Conservation (phyloP, 495 filamentous ascomycete species). For the Podospora appendiculata region DNA sequence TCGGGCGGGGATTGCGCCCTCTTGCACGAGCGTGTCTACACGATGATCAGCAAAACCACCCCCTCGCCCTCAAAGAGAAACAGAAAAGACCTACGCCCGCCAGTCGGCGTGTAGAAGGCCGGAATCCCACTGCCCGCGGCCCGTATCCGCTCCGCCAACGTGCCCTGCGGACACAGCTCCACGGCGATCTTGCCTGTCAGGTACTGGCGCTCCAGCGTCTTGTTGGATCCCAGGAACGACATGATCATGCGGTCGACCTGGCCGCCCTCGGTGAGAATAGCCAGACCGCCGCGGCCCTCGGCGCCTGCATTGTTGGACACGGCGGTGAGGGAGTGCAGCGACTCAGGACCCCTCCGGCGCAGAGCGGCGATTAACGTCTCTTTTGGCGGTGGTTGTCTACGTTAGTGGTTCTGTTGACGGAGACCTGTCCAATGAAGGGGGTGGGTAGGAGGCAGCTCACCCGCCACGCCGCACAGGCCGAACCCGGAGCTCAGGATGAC, state of each 20-base stretch:
- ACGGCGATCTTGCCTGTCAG: conserved; percentile 53
- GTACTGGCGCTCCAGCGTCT: conserved; percentile 56
- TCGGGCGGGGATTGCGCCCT: conserved; percentile 50
- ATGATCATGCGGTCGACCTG: conserved; percentile 54
- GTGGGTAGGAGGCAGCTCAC: conserved; percentile 23
- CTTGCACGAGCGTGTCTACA: conserved; percentile 50
- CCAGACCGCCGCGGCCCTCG: conserved; percentile 46
- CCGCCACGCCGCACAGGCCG: conserved; percentile 53
- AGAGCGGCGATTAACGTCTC: conserved; percentile 45
- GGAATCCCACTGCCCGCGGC: conserved; percentile 61
- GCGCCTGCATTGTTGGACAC: conserved; percentile 62
- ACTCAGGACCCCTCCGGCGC: conserved; percentile 32
- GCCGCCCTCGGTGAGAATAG: conserved; percentile 43
- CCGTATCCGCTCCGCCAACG: conserved; percentile 53
- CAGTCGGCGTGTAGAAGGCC: conserved; percentile 59
- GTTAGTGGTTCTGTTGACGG: too few species aligned
- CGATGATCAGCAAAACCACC: not conserved
- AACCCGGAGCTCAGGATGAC: conserved; percentile 54
- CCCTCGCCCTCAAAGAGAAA: not conserved
- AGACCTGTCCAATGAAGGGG: too few species aligned
- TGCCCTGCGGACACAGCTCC: conserved; percentile 59
- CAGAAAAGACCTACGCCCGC: conserved; percentile 33
- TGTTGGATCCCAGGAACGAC: conserved; percentile 56
- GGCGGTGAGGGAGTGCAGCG: conserved; percentile 48
- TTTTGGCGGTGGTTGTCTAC: conserved; percentile 1